Evolutionary conservation across 192 early-diverging fungal species (phyloP).

Genomic region (Mortierella antarctica): DNA sequence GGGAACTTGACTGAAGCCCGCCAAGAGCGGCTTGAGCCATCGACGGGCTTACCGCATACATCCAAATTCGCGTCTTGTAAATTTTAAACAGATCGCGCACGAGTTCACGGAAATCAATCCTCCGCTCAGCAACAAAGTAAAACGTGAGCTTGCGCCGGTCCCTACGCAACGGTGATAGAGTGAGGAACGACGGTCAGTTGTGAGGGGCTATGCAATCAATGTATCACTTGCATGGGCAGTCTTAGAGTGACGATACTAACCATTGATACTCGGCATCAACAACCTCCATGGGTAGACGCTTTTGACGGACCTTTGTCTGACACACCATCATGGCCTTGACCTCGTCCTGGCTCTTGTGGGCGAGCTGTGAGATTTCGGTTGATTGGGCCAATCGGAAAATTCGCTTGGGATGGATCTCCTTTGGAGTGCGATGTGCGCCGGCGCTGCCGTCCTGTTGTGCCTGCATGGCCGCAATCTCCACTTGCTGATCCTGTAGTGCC

Average conservation of each 20-base stretch:
- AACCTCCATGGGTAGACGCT: slow-evolving; percentile 94
- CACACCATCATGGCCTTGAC: slow-evolving; percentile 88
- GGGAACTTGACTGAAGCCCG: slow-evolving; percentile 13
- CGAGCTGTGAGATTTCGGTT: slow-evolving; percentile 83
- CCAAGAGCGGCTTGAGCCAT: slow-evolving; percentile 1
- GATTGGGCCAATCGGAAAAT: slow-evolving; percentile 87
- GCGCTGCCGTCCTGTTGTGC: slow-evolving; percentile 56
- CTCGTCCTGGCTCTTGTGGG: slow-evolving; percentile 90
- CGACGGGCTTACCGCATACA: slow-evolving; percentile 65
- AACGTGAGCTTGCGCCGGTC: slow-evolving; percentile 97
- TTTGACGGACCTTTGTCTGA: slow-evolving; percentile 89
- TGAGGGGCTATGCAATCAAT: neutral
- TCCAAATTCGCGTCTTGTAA: slow-evolving; percentile 98
- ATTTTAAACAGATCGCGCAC: slow-evolving; percentile 96
- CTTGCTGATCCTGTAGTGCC: slow-evolving; percentile 57
- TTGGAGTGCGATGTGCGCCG: slow-evolving; percentile 69
- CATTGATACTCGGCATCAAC: slow-evolving; percentile 99
- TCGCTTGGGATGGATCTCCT: slow-evolving; percentile 90
- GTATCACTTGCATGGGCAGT: neutral
- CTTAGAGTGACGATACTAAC: slow-evolving; percentile 52
- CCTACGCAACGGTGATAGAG: slow-evolving; percentile 54
- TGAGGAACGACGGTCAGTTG: neutral
- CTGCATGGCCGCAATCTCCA: slow-evolving; percentile 47
- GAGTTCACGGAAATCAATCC: slow-evolving; percentile 96
- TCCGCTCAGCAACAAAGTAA: slow-evolving; percentile 93